phyloP scores from a whole-genome alignment of 768 basidiomycete species.

The Auriscalpium orientale region DNA sequence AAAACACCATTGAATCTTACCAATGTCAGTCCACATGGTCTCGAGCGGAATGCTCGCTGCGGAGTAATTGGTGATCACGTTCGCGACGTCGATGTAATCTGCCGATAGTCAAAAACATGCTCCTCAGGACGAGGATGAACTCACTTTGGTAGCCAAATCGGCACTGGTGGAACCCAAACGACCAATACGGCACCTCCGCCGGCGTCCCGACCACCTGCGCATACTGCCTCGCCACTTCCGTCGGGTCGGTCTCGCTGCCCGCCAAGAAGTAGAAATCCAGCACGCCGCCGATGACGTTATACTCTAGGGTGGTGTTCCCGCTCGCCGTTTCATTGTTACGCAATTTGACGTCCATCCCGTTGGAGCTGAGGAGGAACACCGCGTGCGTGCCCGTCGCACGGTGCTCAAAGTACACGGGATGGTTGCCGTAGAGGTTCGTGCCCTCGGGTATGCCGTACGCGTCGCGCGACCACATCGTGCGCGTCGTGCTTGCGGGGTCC shows the following conservation, averaged over 20 bases:
- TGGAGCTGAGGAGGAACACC: constrained; percentile 61
- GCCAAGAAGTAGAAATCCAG: constrained; percentile 76
- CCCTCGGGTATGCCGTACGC: constrained; percentile 48
- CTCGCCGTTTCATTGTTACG: constrained; percentile 22
- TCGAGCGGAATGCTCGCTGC: constrained; percentile 58
- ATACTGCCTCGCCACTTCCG: constrained; percentile 58
- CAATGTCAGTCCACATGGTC: constrained; percentile 78
- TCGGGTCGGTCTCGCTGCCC: constrained; percentile 52
- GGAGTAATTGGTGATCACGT: constrained; percentile 55
- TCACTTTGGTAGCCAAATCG: constrained; percentile 59
- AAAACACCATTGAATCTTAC: constrained; percentile 23
- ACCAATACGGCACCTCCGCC: constrained; percentile 71
- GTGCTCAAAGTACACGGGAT: constrained; percentile 70
- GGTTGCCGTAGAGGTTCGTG: constrained; percentile 65
- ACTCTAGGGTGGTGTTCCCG: constrained; percentile 45
- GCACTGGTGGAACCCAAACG: constrained; percentile 66
- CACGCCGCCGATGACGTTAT: constrained; percentile 71
- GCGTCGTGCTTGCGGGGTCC: constrained; percentile 30
- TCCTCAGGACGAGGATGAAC: constrained; percentile 1
- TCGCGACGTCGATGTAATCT: constrained; percentile 59
- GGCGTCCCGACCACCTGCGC: constrained; percentile 57
- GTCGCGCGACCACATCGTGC: constrained; percentile 62
- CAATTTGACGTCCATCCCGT: constrained; percentile 75
- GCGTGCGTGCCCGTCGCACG: constrained; percentile 57
- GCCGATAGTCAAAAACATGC: not conserved